Evolutionary conservation across 371 early-diverging fungal species (phyloP).

Genomic region (Rhizopus stolonifer): DNA sequence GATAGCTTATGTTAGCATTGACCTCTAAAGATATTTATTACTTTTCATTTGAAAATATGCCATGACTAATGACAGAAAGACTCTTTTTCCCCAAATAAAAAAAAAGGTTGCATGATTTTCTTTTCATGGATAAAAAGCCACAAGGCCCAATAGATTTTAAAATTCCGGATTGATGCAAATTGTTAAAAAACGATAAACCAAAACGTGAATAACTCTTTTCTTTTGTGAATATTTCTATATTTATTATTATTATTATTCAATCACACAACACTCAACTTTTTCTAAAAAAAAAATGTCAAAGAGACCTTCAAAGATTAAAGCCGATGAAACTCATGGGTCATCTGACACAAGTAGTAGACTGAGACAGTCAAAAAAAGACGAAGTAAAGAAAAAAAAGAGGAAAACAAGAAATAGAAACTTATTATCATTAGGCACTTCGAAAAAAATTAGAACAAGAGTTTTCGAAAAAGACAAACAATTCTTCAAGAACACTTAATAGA

Average conservation of each 20-base stretch:
- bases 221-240: no score
- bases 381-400: constrained; percentile 4
- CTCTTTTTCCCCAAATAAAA: no score
- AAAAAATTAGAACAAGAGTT: constrained; percentile 75
- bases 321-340: constrained; percentile 11
- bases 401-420: not conserved
- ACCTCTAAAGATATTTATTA: no score
- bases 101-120: no score
- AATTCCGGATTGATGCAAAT: not conserved
- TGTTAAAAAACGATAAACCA: not conserved
- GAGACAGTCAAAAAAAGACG: constrained; percentile 26
- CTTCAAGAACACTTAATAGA: constrained; percentile 34
- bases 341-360: constrained; percentile 22
- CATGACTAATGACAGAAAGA: not conserved
- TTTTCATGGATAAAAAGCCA: no score
- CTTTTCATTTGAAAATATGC: no score
- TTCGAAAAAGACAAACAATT: constrained; percentile 58
- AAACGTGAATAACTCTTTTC: not conserved
- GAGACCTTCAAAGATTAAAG: constrained; percentile 13
- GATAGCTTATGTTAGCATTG: no score
- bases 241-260: not conserved
- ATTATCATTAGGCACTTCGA: constrained; percentile 43
- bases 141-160: not conserved
- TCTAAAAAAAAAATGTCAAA: constrained; percentile 7
- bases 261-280: no score